These are phyloP conservation scores for Bidens hawaiensis DNA, from an alignment of 140 eudicot species.

Conservation along the genomic window DNA sequence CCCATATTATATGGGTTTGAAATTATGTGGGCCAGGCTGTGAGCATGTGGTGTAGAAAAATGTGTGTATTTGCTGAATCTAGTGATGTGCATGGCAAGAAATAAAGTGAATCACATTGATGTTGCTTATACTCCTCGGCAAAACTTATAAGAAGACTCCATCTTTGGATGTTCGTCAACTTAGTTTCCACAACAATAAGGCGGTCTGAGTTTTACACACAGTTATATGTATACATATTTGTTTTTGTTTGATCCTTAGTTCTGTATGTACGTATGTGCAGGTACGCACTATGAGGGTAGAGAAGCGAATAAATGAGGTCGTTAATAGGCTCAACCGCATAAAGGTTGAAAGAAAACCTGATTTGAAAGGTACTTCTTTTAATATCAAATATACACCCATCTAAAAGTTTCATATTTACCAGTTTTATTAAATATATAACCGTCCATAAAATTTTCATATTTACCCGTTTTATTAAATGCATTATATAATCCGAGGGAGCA, in stretches of 20 bases:
- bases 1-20: neutral
- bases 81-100: slow-evolving; percentile 48
- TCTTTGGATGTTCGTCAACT: slow-evolving; percentile 99
- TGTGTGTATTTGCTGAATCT: neutral
- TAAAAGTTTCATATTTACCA: too few species aligned
- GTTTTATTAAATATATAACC: too few species aligned
- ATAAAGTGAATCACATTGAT: slow-evolving; percentile 89
- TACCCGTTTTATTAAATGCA: too few species aligned
- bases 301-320: slow-evolving; percentile 92
- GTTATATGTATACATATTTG: neutral
- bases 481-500: too few species aligned
- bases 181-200: slow-evolving; percentile 85
- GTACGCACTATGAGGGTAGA: slow-evolving; percentile 95
- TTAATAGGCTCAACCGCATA: slow-evolving; percentile 83
- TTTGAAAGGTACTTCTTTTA: slow-evolving; percentile 62
- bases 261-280: slow-evolving; percentile 28
- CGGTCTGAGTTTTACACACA: slow-evolving; percentile 40
- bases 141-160: slow-evolving; percentile 91
- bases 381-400: too few species aligned
- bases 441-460: too few species aligned
- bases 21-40: neutral
- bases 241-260: neutral
- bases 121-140: slow-evolving; percentile 98
- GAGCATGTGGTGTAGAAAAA: too few species aligned
- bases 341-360: slow-evolving; percentile 95